Conservation (phyloP, 495 filamentous ascomycete genomes). For the Hypoxylon rickii region DNA sequence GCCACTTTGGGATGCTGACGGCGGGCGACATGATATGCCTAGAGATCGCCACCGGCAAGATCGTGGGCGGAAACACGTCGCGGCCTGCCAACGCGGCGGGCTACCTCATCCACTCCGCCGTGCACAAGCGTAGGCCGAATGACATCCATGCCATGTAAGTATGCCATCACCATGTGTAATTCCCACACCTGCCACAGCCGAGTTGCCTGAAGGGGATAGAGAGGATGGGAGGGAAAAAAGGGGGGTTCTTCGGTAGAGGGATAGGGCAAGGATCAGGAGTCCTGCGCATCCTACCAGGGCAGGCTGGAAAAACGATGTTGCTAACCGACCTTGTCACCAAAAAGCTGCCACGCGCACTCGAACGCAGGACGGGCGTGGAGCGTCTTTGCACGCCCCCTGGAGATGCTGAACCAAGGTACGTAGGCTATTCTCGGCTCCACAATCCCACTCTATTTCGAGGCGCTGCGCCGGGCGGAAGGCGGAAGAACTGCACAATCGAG, state of each 20-base stretch:
- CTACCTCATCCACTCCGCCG: constrained; percentile 67
- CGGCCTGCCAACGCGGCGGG: constrained; percentile 66
- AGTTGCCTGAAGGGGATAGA: too few species aligned
- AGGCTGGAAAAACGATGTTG: constrained; percentile 2
- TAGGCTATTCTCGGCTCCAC: constrained; percentile 20
- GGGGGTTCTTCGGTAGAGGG: not conserved
- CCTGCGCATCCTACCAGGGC: too few species aligned
- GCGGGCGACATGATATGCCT: constrained; percentile 60
- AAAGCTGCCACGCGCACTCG: constrained; percentile 57
- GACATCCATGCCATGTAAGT: constrained; percentile 34
- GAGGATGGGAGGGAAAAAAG: too few species aligned
- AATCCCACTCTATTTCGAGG: not conserved
- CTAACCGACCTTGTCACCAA: constrained; percentile 3
- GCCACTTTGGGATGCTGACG: constrained; percentile 60
- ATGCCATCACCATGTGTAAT: constrained; percentile 33
- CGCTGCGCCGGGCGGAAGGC: constrained; percentile 4
- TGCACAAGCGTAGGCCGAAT: constrained; percentile 59
- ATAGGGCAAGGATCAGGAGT: too few species aligned
- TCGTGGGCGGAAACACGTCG: constrained; percentile 54
- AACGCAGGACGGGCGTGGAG: constrained; percentile 58
- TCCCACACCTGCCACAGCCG: constrained; percentile 56
- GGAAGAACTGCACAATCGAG: not conserved
- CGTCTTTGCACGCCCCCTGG: constrained; percentile 57
- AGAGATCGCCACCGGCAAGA: constrained; percentile 56
- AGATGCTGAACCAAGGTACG: constrained; percentile 57